Evolutionary conservation across 2,329 filamentous ascomycete genomes (phyloP).

Genomic region (Setomelanomma holmii): DNA sequence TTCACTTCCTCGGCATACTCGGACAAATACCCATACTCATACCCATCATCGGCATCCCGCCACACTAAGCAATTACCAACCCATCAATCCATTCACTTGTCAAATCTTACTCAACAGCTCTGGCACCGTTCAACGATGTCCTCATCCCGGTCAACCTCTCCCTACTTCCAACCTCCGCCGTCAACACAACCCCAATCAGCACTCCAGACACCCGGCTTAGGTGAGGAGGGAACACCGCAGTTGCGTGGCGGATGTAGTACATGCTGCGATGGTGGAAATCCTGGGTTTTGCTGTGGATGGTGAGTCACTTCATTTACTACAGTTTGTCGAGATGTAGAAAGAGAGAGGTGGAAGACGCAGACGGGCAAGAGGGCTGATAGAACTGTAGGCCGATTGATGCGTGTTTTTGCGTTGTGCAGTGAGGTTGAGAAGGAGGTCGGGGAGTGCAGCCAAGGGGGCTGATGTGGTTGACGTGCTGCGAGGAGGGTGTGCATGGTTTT

Average conservation of each 20-base stretch:
- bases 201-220: background rate
- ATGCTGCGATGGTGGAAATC: background rate
- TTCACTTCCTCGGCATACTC: too few species aligned
- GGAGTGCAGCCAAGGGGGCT: too few species aligned
- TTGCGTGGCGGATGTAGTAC: background rate
- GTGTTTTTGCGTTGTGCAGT: constrained; percentile 1
- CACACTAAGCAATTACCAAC: too few species aligned
- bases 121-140: background rate
- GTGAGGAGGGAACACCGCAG: background rate
- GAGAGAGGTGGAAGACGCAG: background rate
- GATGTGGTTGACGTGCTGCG: background rate
- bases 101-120: too few species aligned
- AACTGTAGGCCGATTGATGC: background rate
- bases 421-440: background rate
- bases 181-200: background rate
- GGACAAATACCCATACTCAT: too few species aligned
- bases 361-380: background rate
- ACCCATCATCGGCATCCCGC: too few species aligned
- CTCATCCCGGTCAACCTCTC: background rate
- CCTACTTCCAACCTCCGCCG: background rate
- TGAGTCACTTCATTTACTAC: background rate
- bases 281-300: constrained; percentile 3
- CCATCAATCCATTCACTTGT: too few species aligned
- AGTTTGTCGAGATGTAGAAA: too few species aligned
- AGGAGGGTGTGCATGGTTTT: background rate